Evolutionary conservation across 148 eudicot genomes (phyloP), one percentile per base, ranked within the genome.

Genomic region (Cornus florida): DNA sequence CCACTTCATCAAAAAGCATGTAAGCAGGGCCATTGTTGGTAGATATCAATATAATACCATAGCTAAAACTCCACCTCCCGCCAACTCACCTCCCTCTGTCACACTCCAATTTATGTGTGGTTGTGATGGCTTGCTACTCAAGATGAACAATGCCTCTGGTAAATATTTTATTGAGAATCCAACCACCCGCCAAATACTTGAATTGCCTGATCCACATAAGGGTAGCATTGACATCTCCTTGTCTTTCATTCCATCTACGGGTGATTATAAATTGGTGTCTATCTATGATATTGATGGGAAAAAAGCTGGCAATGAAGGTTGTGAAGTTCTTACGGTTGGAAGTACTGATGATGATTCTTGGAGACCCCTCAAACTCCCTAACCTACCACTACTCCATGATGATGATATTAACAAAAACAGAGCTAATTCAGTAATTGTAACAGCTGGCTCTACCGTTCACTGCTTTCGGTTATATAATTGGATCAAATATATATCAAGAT

Each of bases 181-280:
- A 9, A 65, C 75, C 16, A 76, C 72, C 10, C 23, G 62, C 7
- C 71, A 67, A 14, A 57, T 32, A 10, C 71, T 81, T 48, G 72
- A 81, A 8, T 23, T 76, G 79, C 83, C 83, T 24, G 76, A 71
- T 76, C 67, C 71, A 13, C 72, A 46, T 4, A n/a, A n/a, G n/a
- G n/a, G 1, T n/a, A 32, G 20, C 67, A 4, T 53, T 13, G 22
- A 13, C 20, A 73, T 73, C 10, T 1, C 12, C 24, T 73, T 67
- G 19, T 20, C 39, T 24, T 50, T 62, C 46, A 20, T 76, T 46
- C 79, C 79, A 20, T 14, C 60, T 23, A 43, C 71, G 7, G 6
- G 48, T 67, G 13, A 43, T 16, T 76, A 67, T 67, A 76, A 67
- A 23, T 43, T 67, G 38, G 71, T 67, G 17, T 62, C 53, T 7